phyloP scores from a whole-genome alignment of 108 stramenopile genomes.

The Pseudonitzschia pungens region DNA sequence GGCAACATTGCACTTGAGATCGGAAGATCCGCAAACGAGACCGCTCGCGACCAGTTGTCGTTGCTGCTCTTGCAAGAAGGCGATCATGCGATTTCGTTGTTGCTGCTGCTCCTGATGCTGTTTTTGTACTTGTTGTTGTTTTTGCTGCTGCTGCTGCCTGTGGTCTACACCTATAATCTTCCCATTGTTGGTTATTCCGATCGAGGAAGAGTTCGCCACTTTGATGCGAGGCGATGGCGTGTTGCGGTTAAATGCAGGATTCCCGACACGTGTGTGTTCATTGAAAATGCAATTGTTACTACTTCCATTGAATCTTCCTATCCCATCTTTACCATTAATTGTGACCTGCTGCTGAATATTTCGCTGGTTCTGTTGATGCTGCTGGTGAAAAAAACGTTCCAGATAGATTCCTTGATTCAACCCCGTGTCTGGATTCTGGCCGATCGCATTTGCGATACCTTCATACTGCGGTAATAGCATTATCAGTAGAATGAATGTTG shows the following conservation, averaged over 20 bases:
- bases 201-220: not conserved
- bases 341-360: not conserved
- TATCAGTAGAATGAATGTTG: not conserved
- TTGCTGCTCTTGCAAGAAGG: constrained; percentile 3
- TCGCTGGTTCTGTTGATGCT: constrained; percentile 1
- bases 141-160: not conserved
- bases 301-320: not conserved
- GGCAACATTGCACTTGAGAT: not conserved
- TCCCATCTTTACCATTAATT: not conserved
- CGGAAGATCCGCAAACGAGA: not conserved
- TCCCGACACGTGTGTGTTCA: not conserved
- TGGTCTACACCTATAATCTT: not conserved
- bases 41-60: not conserved
- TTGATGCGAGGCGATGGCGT: not conserved
- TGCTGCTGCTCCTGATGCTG: constrained; percentile 6
- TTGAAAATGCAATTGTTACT: not conserved
- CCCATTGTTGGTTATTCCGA: not conserved
- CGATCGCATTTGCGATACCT: not conserved
- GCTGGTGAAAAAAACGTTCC: not conserved
- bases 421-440: not conserved
- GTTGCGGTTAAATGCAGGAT: not conserved
- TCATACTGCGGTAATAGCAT: not conserved
- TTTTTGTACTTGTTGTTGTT: no score
- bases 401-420: constrained; percentile 1
- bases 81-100: constrained; percentile 3